These are phyloP conservation scores for Lichina pygmaea DNA, from an alignment of 495 filamentous ascomycete genomes.

Conservation along the genomic window DNA sequence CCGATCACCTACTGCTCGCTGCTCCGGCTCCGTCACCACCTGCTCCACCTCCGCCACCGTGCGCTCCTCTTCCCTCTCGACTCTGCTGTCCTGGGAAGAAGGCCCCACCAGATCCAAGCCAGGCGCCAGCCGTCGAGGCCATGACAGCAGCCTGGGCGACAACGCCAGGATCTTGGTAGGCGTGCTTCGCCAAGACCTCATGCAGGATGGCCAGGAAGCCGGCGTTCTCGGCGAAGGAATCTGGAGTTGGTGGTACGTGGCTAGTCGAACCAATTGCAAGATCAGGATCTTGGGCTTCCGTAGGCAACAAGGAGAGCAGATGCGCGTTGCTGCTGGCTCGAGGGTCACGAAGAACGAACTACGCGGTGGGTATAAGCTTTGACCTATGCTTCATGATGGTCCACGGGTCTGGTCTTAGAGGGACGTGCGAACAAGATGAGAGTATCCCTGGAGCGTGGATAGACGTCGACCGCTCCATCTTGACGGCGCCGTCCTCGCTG, in stretches of 20 bases:
- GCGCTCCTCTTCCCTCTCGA: conserved; percentile 9
- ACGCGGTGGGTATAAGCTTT: no score
- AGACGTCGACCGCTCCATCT: no score
- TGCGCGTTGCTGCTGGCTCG: conserved; percentile 5
- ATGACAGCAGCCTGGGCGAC: conserved; percentile 53
- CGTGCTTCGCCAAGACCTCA: conserved; percentile 40
- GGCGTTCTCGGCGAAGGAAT: conserved; percentile 50
- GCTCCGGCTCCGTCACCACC: conserved; percentile 37
- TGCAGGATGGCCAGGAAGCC: conserved; percentile 52
- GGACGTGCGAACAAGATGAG: no score
- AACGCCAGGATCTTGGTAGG: conserved; percentile 41
- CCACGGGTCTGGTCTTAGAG: no score
- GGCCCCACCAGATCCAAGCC: conserved; percentile 34
- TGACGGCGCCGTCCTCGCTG: no score
- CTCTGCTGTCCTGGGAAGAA: conserved; percentile 23
- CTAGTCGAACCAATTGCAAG: conserved; percentile 56
- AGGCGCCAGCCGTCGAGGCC: conserved; percentile 49
- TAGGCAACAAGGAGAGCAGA: conserved; percentile 51
- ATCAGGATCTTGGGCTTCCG: conserved; percentile 33
- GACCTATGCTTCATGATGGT: no score
- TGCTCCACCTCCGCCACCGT: conserved; percentile 17
- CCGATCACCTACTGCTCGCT: conserved; percentile 20
- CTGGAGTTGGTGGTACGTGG: conserved; percentile 46
- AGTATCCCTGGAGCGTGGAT: no score
- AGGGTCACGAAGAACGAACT: no score